Base-by-base conservation (phyloP, 2,329 filamentous ascomycete genomes). In the Cladorrhinum sp. region DNA sequence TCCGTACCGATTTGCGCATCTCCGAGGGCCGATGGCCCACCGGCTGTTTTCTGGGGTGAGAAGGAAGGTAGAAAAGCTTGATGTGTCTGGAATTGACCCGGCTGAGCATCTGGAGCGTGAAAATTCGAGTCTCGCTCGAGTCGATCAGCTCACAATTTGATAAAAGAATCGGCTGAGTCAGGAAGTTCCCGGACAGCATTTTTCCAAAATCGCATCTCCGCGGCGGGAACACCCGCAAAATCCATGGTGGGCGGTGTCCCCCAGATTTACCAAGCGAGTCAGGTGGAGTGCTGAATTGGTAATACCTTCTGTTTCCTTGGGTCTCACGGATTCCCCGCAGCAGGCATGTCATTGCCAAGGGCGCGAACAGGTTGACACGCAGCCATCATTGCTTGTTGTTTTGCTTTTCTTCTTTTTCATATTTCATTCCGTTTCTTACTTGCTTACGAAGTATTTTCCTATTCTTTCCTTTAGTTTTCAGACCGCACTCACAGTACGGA, bases 81-180 rank as follows among this genome's bases (percentile, higher is more conserved):
- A 23, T 12, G 9, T 26, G 36, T 2, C 28, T 57, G 12, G 61
- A 51, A 60, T 60, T 62, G 46, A 53, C 51, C 55, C 6, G 54
- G 36, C 16, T 30, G 36, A 39, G 36, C 12, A 21, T 7, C 55
- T 63, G 36, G 52, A n/a, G 59, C 56, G 50, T 48, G 36, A 20
- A 58, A 16, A 20, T 30, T 52, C 55, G 48, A 42, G 53, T 20
- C 26, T 46, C n/a, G 57, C 21, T 36, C n/a, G 16, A 26, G 20
- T n/a, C 33, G 18, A 66, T 63, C 63, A 66, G 64, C 61, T 65
- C 64, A 66, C 61, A 58, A 65, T 66, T 42, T 66, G 59, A 46
- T 63, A 65, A 66, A 55, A 61, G 12, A 21, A 64, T 57, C 42
- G 30, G 57, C 49, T 60, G 59, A 66, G 24, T 63, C 63, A 66